Percentiles rank a stretch among this genome's conserved stretches.
phyloP scores from a whole-genome alignment of 1,139 yeast species.

The Meyerozyma athensensis region DNA sequence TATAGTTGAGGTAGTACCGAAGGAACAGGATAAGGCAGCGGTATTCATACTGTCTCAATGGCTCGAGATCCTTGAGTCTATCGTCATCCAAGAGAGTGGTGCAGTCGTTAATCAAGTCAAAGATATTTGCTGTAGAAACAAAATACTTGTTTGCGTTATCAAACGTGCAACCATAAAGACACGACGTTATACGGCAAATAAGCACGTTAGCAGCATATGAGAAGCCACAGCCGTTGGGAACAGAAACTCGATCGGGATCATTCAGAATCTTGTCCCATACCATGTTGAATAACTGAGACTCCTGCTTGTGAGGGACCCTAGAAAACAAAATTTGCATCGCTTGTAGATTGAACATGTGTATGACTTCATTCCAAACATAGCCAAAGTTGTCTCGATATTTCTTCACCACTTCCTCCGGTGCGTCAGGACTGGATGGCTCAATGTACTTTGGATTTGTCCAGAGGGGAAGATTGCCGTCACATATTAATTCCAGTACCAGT shows the following conservation, averaged over 20 bases:
- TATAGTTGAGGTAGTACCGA: constrained; percentile 26
- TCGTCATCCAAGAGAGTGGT: constrained; percentile 23
- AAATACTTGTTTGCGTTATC: not conserved
- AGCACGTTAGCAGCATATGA: not conserved
- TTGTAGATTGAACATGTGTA: constrained; percentile 30
- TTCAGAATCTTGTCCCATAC: constrained; percentile 1
- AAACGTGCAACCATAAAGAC: not conserved
- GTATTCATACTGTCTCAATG: constrained; percentile 19
- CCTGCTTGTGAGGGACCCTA: not conserved
- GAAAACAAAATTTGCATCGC: constrained; percentile 13
- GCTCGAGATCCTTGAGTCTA: constrained; percentile 11
- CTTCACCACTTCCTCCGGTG: constrained; percentile 5
- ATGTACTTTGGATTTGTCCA: not conserved
- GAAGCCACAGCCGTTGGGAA: not conserved
- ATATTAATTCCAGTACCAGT: constrained; percentile 1
- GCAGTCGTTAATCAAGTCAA: constrained; percentile 21
- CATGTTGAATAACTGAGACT: not conserved
- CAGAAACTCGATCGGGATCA: not conserved
- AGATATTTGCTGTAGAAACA: constrained; percentile 17
- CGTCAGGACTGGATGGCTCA: not conserved
- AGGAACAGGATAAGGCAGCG: constrained; percentile 27
- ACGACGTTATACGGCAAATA: not conserved
- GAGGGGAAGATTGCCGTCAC: not conserved
- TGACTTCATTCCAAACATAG: constrained; percentile 32
- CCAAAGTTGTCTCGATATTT: constrained; percentile 22